Evolutionary conservation across 108 stramenopile species (phyloP), one percentile per base, ranked within the genome.

Genomic region (Cylindrotheca closterium): DNA sequence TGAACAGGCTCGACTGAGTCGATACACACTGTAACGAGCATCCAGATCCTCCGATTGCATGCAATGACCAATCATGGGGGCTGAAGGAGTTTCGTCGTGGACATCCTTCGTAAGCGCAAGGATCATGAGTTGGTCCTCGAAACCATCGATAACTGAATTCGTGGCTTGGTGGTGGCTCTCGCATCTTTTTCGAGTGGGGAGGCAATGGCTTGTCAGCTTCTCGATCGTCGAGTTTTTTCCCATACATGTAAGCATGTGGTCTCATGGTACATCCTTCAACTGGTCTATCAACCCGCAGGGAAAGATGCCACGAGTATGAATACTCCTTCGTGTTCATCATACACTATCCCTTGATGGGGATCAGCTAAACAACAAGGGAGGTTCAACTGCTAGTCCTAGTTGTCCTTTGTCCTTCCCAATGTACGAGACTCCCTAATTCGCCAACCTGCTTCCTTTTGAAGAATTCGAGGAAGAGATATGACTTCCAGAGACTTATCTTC

Each of bases 201-300:
- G 75, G 67, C 56, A 82, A 55, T 4, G 78, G 67, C 56, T 81
- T 78, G 64, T 84, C 77, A 42, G 74, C 86, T 26, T 88, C 83
- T 47, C 85, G 73, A 30, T 95, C 86, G 63, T 95, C 93, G 4
- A 95, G 62, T 73, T 92, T 91, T 69, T 95, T 95, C 21, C 87
- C 85, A 63, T 95, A 95, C 93, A 95, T 95, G 89, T 95, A 95
- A 25, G 87, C 80, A 65, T 90, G 88, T 37, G 93, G 88, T 31
- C 73, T 72, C 68, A 95, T 73, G 63, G 70, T 78, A 64, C 93
- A 95, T 48, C 90, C 93, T 78, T 94, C 93, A 42, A 91, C 86
- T 15, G 93, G 93, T 26, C 93, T 82, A 74, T 94, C 93, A 48
- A 90, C 88, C 58, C 93, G 83, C 32, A 94, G 71, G 17, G 86